phyloP scores from a whole-genome alignment of 768 basidiomycete species.

The Kwoniella heveanensis region DNA sequence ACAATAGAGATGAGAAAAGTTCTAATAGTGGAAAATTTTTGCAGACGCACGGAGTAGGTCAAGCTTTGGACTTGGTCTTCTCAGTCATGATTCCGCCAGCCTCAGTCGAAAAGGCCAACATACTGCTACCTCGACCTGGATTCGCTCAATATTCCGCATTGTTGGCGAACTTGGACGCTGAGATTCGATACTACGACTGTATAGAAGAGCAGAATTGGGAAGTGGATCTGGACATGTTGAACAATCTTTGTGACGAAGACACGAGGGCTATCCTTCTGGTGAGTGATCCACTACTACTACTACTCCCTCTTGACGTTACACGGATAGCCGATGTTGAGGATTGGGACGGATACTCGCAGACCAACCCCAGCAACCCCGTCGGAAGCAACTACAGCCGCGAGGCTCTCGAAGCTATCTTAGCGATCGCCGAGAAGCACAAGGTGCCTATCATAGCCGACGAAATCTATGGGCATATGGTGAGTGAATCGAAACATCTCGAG shows the following conservation, averaged over 20 bases:
- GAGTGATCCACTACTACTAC: constrained; percentile 21
- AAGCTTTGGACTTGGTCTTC: constrained; percentile 55
- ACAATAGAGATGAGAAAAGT: too few species aligned
- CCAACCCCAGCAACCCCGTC: constrained; percentile 57
- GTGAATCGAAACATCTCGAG: constrained; percentile 16
- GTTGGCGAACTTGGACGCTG: constrained; percentile 42
- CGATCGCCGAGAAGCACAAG: constrained; percentile 48
- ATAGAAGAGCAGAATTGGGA: constrained; percentile 55
- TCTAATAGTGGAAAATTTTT: neutral
- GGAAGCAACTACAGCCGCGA: constrained; percentile 54
- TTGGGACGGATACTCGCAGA: constrained; percentile 34
- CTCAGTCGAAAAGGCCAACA: constrained; percentile 43
- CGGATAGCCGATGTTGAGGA: neutral
- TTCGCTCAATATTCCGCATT: constrained; percentile 56
- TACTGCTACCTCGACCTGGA: constrained; percentile 55
- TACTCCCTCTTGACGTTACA: neutral
- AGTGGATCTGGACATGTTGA: constrained; percentile 52
- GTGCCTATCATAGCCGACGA: constrained; percentile 56
- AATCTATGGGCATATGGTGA: constrained; percentile 52
- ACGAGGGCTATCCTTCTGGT: constrained; percentile 54
- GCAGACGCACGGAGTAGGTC: constrained; percentile 55
- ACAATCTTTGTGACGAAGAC: constrained; percentile 53
- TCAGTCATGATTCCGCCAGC: constrained; percentile 48
- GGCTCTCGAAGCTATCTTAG: constrained; percentile 50
- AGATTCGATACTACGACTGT: constrained; percentile 56